phyloP scores from a whole-genome alignment of 371 early-diverging fungal genomes.

The Cokeromyces recurvatus region DNA sequence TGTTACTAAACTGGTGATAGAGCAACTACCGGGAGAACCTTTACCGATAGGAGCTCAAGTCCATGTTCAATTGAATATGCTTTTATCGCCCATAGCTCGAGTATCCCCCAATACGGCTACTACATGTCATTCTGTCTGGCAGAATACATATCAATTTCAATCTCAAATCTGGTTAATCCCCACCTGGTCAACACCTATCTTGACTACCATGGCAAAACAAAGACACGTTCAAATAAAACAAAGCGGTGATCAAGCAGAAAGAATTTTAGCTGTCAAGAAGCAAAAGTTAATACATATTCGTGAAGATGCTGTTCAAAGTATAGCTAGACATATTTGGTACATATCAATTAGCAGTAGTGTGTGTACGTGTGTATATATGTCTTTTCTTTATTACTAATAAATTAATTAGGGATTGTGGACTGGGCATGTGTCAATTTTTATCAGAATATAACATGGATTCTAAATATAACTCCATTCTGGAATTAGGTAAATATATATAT shows the following conservation, averaged over 20 bases:
- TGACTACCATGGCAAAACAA: constrained; percentile 8
- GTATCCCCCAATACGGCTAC: neutral
- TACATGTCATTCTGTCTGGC: constrained; percentile 20
- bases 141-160: constrained; percentile 10
- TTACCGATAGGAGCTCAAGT: constrained; percentile 3
- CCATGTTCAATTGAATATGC: constrained; percentile 11
- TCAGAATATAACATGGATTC: constrained; percentile 3
- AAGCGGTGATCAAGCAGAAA: constrained; percentile 26
- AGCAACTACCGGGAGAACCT: constrained; percentile 7
- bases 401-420: constrained; percentile 37
- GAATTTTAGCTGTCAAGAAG: constrained; percentile 1
- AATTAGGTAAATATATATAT: constrained; percentile 19
- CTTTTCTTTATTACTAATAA: too few species aligned
- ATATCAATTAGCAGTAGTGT: too few species aligned
- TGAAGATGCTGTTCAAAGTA: constrained; percentile 38
- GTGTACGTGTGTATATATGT: too few species aligned
- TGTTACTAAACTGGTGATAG: constrained; percentile 20
- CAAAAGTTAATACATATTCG: constrained; percentile 11
- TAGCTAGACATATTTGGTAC: constrained; percentile 46
- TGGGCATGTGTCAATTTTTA: constrained; percentile 31
- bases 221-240: constrained; percentile 7
- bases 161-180: constrained; percentile 34
- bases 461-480: constrained; percentile 13
- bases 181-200: constrained; percentile 29
- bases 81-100: constrained; percentile 1